Base-by-base conservation (phyloP, 768 basidiomycete genomes). In the Lactifluus rugatus region DNA sequence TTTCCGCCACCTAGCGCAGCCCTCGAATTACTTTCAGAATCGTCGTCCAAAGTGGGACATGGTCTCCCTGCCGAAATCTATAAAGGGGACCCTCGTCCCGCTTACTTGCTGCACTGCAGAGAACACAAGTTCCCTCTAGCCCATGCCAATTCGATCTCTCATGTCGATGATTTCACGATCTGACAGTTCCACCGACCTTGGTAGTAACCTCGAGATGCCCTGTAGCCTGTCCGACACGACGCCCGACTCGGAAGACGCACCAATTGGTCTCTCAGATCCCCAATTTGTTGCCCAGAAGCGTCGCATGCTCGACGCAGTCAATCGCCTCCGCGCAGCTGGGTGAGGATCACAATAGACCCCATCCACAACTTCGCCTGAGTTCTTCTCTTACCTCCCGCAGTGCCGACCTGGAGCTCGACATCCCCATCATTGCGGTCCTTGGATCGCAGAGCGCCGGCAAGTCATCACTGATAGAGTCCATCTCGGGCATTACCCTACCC, bases 371-470 rank as follows among this genome's bases (percentile, higher is more conserved):
- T 13, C 9, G 16, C 36, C 23, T 14, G 8, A 9, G 1, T 57
- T 32, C 2, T 41, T 46, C 57, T 14, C 44, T 66, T 23, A 8
- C 21, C 17, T 32, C 45, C 56, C 21, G 13, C 46, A 88, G 87
- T 0, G 83, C 84, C 0, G 80, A 87, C 59, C 72, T 78, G 11
- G 84, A 89, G 48, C 80, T 90, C 6, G 84, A 87, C 63, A 70
- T 89, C 0, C 87, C 88, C 0, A 78, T 81, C 61, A 87, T 89
- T 25, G 84, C 81, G 0, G 87, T 87, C 42, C 78, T 87, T n/a
- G 87, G 88, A 0, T 78, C 76, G 0, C 88, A 89, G 62, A 84
- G 82, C 39, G 84, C 84, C 0, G 87, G 87, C 0, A 89, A 89
- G 63, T 87, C 85, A 0, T 89, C 87, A 0, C 75, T 89, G 3